phyloP scores from a whole-genome alignment of 2,329 filamentous ascomycete genomes.

The Epichloe sp. region DNA sequence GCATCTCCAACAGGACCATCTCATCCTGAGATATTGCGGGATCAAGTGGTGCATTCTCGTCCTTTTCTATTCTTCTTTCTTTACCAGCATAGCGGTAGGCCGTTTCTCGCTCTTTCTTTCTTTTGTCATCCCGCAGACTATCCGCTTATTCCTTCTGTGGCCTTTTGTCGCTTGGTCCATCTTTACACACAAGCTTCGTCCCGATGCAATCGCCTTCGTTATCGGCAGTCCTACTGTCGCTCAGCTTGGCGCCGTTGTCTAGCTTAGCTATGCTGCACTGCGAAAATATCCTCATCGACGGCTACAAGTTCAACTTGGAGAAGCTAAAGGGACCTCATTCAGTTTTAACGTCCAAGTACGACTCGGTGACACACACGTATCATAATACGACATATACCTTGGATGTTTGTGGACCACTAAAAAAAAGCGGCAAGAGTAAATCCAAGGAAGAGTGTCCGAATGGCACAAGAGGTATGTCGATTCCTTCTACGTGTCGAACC shows the following conservation, averaged over 20 bases:
- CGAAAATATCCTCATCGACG: constrained; percentile 44
- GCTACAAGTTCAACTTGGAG: constrained; percentile 49
- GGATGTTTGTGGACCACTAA: constrained; percentile 59
- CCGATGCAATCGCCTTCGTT: constrained; percentile 28
- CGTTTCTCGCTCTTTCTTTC: neutral
- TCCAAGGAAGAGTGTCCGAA: constrained; percentile 51
- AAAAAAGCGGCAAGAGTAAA: constrained; percentile 40
- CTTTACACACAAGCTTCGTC: neutral
- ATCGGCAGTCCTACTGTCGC: constrained; percentile 23
- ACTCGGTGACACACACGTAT: constrained; percentile 35
- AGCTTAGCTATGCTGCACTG: constrained; percentile 45
- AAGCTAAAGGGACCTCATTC: constrained; percentile 54
- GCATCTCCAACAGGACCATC: constrained; percentile 17
- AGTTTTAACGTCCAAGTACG: constrained; percentile 45
- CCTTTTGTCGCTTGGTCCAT: neutral
- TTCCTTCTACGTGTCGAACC: neutral
- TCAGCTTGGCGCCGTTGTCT: constrained; percentile 24
- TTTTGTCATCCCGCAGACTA: neutral
- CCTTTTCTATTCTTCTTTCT: neutral
- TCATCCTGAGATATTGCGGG: constrained; percentile 9
- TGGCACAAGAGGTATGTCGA: constrained; percentile 49
- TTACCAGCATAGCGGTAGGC: neutral
- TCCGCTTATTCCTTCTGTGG: neutral
- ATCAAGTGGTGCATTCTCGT: neutral
- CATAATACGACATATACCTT: constrained; percentile 69